Percentiles rank a stretch among this genome's conserved stretches.
These are phyloP conservation scores for Rhizophagus prolifer DNA, from an alignment of 192 early-diverging fungal genomes.

Conservation along the genomic window DNA sequence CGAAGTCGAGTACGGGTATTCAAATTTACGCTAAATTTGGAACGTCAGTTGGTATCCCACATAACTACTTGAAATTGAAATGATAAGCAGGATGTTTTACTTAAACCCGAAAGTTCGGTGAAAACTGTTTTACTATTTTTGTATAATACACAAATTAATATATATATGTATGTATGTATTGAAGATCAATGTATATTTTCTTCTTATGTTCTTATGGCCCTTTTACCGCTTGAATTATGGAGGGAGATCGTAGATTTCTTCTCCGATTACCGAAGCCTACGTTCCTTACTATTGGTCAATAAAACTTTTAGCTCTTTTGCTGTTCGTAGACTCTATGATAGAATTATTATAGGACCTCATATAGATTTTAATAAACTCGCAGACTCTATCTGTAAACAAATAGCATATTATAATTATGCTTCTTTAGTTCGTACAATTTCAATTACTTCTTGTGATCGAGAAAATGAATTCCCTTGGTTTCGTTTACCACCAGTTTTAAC, in stretches of 20 bases:
- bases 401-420: constrained; percentile 2
- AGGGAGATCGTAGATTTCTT: constrained; percentile 20
- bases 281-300: constrained; percentile 24
- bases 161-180: neutral
- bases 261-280: constrained; percentile 6
- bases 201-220: neutral
- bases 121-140: neutral
- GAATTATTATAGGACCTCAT: neutral
- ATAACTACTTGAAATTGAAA: no score
- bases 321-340: constrained; percentile 7
- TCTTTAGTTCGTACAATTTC: neutral
- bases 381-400: neutral
- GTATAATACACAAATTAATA: neutral
- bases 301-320: constrained; percentile 13
- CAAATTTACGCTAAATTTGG: neutral
- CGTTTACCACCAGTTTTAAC: neutral
- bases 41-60: neutral
- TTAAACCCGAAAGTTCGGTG: neutral
- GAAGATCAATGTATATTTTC: neutral
- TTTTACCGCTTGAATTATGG: constrained; percentile 12
- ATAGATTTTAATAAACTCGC: constrained; percentile 14
- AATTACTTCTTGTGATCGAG: neutral
- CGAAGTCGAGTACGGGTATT: neutral
- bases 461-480: constrained; percentile 15
- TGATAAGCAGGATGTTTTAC: no score